phyloP scores from a whole-genome alignment of 73 alveolate species.

The Paramecium octaurelia region DNA sequence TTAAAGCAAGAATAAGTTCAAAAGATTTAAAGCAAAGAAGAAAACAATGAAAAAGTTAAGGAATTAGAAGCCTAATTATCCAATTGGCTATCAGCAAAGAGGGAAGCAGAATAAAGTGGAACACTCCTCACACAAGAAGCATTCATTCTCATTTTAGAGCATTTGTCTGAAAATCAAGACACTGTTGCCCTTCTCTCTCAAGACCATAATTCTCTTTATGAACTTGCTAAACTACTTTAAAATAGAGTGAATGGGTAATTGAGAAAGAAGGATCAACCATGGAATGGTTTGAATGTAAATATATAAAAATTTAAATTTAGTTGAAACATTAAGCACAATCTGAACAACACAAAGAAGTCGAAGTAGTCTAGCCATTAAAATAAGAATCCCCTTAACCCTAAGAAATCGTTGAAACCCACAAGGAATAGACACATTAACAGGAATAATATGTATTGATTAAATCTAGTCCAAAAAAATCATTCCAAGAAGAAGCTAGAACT shows the following conservation, averaged over 20 bases:
- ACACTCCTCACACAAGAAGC: background rate
- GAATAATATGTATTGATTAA: background rate
- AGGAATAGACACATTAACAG: background rate
- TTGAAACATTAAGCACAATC: background rate
- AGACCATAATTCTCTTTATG: background rate
- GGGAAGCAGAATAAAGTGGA: conserved; percentile 1
- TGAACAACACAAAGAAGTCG: background rate
- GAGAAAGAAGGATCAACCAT: background rate
- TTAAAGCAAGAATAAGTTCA: background rate
- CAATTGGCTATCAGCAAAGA: background rate
- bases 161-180: background rate
- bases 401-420: background rate
- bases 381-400: background rate
- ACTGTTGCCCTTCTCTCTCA: background rate
- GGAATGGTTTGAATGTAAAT: conserved; percentile 1
- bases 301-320: background rate
- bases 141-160: conserved; percentile 6
- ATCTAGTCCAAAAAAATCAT: background rate
- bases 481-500: background rate
- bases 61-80: background rate
- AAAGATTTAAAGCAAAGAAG: background rate
- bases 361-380: background rate
- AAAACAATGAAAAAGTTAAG: background rate
- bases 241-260: background rate
- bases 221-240: background rate